phyloP scores from a whole-genome alignment of 1,139 yeast species.

The Yamadazyma oceani region DNA sequence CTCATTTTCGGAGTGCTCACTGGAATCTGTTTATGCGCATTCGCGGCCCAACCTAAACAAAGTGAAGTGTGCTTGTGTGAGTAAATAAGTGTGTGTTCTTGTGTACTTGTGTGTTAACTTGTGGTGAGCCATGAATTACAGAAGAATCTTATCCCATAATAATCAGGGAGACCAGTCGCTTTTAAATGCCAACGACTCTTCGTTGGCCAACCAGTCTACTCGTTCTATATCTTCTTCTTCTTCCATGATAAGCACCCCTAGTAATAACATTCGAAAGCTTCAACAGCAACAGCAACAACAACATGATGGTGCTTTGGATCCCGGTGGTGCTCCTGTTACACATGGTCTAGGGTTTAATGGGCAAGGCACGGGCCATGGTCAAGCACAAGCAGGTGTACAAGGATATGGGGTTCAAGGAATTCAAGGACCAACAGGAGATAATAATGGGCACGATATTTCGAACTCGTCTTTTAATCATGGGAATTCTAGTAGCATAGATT shows the following conservation, averaged over 20 bases:
- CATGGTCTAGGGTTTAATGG: no score
- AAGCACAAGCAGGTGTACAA: no score
- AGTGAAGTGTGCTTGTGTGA: not conserved
- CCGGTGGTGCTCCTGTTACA: no score
- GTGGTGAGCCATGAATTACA: conserved; percentile 9
- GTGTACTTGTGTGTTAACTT: not conserved
- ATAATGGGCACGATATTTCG: not conserved
- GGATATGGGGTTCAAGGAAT: not conserved
- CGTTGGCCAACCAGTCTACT: conserved; percentile 7
- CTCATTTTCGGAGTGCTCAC: no score
- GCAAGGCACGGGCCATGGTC: no score
- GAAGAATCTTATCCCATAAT: conserved; percentile 21
- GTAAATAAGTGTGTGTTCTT: not conserved
- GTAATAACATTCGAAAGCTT: conserved; percentile 28
- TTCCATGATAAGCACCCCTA: conserved; percentile 35
- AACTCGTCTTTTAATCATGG: no score
- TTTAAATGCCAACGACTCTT: conserved; percentile 21
- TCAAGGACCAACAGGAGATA: not conserved
- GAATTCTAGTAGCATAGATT: not conserved
- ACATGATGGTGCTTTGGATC: conserved; percentile 12
- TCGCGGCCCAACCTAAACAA: no score
- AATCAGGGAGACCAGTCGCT: conserved; percentile 19
- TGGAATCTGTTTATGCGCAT: no score
- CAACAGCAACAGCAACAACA: conserved; percentile 21
- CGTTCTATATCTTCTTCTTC: conserved; percentile 27